Base-by-base conservation (phyloP, 805 yeast genomes). In the Myxozyma lipomycoides region DNA sequence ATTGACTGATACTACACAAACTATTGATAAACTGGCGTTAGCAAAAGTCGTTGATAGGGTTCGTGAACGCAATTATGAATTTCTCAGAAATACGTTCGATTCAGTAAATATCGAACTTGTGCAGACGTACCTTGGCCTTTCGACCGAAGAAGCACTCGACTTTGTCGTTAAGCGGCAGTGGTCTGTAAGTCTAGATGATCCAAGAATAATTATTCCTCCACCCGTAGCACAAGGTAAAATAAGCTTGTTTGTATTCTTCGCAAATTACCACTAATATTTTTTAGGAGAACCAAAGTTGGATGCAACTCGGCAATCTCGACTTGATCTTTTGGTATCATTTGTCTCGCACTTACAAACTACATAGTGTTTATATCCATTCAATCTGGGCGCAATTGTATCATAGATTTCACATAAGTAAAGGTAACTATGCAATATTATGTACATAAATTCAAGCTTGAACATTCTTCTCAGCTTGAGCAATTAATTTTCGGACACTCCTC, bases 401-500 rank as follows among this genome's bases (percentile, higher is more conserved):
- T 17, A 22, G 12, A 9, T 35, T 21, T 22, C 19, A 18, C 38
- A 3, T 35, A 2, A 17, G 35, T 32, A 15, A 2, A 32, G n/a
- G n/a, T n/a, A 15, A 32, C n/a, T 32, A 17, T 15, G n/a, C n/a
- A 21, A 22, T 18, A 5, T 37, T 21, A n/a, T 24, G 34, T 18
- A 25, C 12, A 28, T 12, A 28, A 28, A 28, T 28, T 12, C 32
- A 28, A 7, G 32, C 12, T 28, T 12, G 7, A 28, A 23, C 12
- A 17, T 17, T 25, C 12, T 37, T 39, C 36, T 37, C 48, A 12
- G 43, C 35, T 19, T 39, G 48, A n/a, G 51, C 12, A 15, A 48
- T 35, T 12, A 48, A 32, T 23, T 32, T 43, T 26, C 55, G 43
- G 40, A 52, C 26, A 28, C 35, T 34, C 23, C 45, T 32, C 57